These are phyloP conservation scores for Apiotrichum porosum DNA, from an alignment of 1,284 basidiomycete genomes.

Conservation along the genomic window DNA sequence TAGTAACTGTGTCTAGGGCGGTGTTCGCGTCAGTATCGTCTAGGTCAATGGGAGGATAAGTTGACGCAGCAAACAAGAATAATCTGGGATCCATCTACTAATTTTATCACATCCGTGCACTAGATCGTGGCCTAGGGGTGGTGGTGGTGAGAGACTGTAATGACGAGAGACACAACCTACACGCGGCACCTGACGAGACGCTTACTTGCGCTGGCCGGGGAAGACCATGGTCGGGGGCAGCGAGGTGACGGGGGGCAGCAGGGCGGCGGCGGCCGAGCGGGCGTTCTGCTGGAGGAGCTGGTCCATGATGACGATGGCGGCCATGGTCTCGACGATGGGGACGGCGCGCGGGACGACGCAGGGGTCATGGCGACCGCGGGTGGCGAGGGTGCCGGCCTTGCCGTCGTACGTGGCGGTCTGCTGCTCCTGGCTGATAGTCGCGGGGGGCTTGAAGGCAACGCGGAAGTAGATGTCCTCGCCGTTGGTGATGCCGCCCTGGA, in stretches of 20 bases:
- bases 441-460: conserved; percentile 96
- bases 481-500: conserved; percentile 97
- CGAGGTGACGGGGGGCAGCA: conserved; percentile 72
- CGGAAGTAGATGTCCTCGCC: conserved; percentile 97
- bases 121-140: too few relatives aligned
- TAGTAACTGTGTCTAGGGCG: too few relatives aligned
- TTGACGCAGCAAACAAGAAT: too few relatives aligned
- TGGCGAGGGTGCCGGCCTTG: conserved; percentile 75
- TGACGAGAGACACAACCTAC: too few relatives aligned
- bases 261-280: conserved; percentile 60
- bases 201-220: conserved; percentile 36
- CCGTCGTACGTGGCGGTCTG: conserved; percentile 90
- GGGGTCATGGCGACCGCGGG: conserved; percentile 91
- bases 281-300: conserved; percentile 80
- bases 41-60: too few relatives aligned
- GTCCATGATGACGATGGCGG: conserved; percentile 92
- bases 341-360: conserved; percentile 96
- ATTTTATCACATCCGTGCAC: too few relatives aligned
- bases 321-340: conserved; percentile 98
- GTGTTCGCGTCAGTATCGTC: too few relatives aligned
- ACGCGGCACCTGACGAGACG: too few relatives aligned
- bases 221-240: conserved; percentile 70
- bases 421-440: conserved; percentile 93
- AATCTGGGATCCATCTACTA: too few relatives aligned
- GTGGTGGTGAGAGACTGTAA: too few relatives aligned